These are phyloP conservation scores for Candolleomyces aberdarensis DNA, from an alignment of 768 basidiomycete species.

Conservation along the genomic window DNA sequence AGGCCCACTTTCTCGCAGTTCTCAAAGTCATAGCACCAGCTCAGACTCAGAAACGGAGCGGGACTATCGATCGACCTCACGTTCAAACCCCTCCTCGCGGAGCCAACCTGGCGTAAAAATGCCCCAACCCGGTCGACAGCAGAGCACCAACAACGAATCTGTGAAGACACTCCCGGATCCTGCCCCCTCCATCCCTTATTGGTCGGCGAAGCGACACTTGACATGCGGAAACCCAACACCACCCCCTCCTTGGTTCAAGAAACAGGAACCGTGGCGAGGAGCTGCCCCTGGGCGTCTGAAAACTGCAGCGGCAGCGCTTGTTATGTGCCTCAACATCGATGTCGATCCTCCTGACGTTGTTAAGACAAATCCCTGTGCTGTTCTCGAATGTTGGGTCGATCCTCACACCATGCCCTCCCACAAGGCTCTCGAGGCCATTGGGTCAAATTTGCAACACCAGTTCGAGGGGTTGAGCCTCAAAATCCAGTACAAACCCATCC, in stretches of 20 bases:
- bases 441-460: conserved; percentile 89
- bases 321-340: conserved; percentile 94
- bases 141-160: conserved; percentile 41
- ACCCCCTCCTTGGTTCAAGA: conserved; percentile 60
- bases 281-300: conserved; percentile 82
- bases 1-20: not conserved
- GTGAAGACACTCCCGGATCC: conserved; percentile 44
- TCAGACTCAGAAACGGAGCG: conserved; percentile 58
- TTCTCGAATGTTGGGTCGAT: conserved; percentile 96
- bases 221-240: conserved; percentile 86
- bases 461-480: conserved; percentile 95
- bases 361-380: conserved; percentile 95
- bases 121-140: conserved; percentile 26
- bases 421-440: conserved; percentile 93
- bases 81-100: conserved; percentile 47
- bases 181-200: conserved; percentile 72
- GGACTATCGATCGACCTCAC: conserved; percentile 44
- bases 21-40: conserved; percentile 20
- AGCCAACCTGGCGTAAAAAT: conserved; percentile 24
- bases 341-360: conserved; percentile 97
- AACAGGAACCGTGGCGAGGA: conserved; percentile 76
- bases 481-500: conserved; percentile 89
- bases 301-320: conserved; percentile 83
- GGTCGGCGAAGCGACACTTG: conserved; percentile 87
- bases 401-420: conserved; percentile 88